phyloP scores from a whole-genome alignment of 306 rosid genomes.

The Betula pendula region DNA sequence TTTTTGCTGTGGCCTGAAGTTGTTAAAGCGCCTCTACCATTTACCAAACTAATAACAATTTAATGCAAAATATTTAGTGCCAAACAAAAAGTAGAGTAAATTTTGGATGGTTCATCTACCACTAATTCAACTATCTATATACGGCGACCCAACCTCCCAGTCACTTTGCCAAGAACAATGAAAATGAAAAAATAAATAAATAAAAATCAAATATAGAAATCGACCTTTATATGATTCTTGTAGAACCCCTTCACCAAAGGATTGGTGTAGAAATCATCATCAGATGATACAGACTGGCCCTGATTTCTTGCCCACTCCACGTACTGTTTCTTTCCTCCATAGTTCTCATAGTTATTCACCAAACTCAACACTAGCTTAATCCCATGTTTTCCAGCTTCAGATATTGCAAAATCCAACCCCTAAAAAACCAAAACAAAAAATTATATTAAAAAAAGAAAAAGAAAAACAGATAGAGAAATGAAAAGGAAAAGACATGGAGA shows the following conservation, averaged over 20 bases:
- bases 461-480: background rate
- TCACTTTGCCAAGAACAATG: background rate
- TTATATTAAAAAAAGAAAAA: too few relatives aligned
- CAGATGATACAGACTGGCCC: conserved; percentile 69
- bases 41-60: background rate
- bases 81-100: background rate
- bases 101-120: background rate
- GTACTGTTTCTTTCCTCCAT: conserved; percentile 89
- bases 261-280: conserved; percentile 85
- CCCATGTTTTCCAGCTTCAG: conserved; percentile 73
- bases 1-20: too few relatives aligned
- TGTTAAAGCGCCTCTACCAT: background rate
- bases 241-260: conserved; percentile 59
- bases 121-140: background rate
- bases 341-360: conserved; percentile 71
- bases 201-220: background rate
- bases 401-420: conserved; percentile 83
- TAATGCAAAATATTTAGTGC: background rate
- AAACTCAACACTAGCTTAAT: conserved; percentile 77
- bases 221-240: conserved; percentile 80
- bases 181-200: background rate
- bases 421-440: conserved; percentile 22
- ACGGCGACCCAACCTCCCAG: background rate
- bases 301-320: conserved; percentile 87
- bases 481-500: background rate